phyloP scores from a whole-genome alignment of 202 grass and related monocot genomes.

The Zizania palustris region DNA sequence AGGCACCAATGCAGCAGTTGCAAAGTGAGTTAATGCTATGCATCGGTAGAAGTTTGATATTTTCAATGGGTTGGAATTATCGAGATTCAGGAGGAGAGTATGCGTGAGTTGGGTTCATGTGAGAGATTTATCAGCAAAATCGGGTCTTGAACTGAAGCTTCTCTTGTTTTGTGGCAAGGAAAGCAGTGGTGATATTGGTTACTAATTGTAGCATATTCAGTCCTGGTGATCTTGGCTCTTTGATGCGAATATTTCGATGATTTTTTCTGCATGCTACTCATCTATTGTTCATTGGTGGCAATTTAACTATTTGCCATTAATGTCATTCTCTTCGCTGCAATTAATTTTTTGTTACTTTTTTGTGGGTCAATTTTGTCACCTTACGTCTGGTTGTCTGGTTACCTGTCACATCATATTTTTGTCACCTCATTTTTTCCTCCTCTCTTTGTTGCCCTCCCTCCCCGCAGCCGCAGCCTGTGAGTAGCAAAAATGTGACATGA shows the following conservation, averaged over 20 bases:
- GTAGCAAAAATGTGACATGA: too few relatives aligned
- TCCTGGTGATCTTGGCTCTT: slow-evolving; percentile 41
- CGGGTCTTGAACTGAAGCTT: slow-evolving; percentile 51
- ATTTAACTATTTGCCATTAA: too few relatives aligned
- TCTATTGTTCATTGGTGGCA: too few relatives aligned
- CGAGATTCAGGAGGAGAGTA: slow-evolving; percentile 26
- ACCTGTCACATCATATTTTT: too few relatives aligned
- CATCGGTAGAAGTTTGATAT: slow-evolving; percentile 38
- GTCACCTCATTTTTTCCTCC: too few relatives aligned
- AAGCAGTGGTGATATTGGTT: slow-evolving; percentile 53
- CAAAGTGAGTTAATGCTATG: slow-evolving; percentile 52
- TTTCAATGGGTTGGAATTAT: slow-evolving; percentile 37
- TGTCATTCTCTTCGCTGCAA: too few relatives aligned
- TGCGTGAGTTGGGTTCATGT: slow-evolving; percentile 40
- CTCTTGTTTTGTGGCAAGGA: slow-evolving; percentile 61
- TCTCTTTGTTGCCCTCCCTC: too few relatives aligned
- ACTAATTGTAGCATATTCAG: slow-evolving; percentile 67
- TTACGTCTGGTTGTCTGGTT: too few relatives aligned
- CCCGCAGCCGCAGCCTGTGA: too few relatives aligned
- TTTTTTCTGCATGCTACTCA: too few relatives aligned
- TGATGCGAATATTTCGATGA: not conserved
- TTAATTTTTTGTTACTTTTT: too few relatives aligned
- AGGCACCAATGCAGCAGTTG: slow-evolving; percentile 8
- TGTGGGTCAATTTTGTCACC: too few relatives aligned
- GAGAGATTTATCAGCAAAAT: slow-evolving; percentile 55